Evolutionary conservation across 495 filamentous ascomycete genomes (phyloP).

Genomic region (Beverwykella pulmonaria): DNA sequence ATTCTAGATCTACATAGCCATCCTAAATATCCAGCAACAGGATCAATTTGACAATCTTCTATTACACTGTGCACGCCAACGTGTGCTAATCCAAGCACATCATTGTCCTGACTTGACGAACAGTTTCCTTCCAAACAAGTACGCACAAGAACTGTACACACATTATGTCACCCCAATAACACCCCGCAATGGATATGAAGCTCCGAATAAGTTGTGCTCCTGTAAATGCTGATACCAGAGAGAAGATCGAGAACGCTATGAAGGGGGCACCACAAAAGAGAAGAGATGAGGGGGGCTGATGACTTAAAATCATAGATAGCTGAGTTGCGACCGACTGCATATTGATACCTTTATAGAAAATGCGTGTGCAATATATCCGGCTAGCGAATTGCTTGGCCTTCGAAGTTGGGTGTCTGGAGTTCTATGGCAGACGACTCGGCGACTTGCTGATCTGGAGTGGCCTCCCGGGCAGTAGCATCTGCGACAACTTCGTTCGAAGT

Average conservation of each 20-base stretch:
- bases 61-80: not conserved
- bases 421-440: slow-evolving; percentile 15
- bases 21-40: not conserved
- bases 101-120: not conserved
- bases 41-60: not conserved
- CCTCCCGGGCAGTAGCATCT: not conserved
- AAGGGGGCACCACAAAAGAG: not conserved
- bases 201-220: slow-evolving; percentile 25
- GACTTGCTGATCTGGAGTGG: slow-evolving; percentile 12
- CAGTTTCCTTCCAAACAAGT: not conserved
- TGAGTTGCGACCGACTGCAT: not conserved
- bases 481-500: not conserved
- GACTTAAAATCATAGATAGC: not conserved
- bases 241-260: slow-evolving; percentile 10
- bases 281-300: not conserved
- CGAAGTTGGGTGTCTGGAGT: slow-evolving; percentile 25
- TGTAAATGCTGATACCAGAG: slow-evolving; percentile 24
- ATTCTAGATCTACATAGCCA: not conserved
- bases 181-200: slow-evolving; percentile 15
- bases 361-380: no score
- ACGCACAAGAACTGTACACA: not conserved
- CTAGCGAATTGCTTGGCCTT: slow-evolving; percentile 30
- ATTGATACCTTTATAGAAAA: not conserved
- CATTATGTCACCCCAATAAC: slow-evolving; percentile 13
- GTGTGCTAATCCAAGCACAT: not conserved